Evolutionary conservation across 495 filamentous ascomycete genomes (phyloP).

Genomic region (Pseudomonodictys pantanalensis): DNA sequence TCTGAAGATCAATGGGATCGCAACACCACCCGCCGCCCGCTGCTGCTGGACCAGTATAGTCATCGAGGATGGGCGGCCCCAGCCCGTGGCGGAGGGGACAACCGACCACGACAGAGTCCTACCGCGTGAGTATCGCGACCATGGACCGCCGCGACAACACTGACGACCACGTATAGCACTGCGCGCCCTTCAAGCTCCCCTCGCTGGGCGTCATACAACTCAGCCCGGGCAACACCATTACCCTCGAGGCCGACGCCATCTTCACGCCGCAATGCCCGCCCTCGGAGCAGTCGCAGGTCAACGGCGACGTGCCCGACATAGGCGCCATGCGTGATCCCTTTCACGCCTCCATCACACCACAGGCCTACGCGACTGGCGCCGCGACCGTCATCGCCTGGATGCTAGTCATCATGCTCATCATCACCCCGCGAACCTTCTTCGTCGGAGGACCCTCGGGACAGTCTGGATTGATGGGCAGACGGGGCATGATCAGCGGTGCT

Average conservation of each 20-base stretch:
- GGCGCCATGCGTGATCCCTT: slow-evolving; percentile 77
- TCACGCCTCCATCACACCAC: slow-evolving; percentile 85
- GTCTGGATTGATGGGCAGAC: slow-evolving; percentile 72
- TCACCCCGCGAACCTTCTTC: slow-evolving; percentile 85
- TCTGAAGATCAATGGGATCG: slow-evolving; percentile 19
- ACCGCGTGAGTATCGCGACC: slow-evolving; percentile 11
- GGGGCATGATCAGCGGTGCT: slow-evolving; percentile 79
- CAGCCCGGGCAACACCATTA: slow-evolving; percentile 35
- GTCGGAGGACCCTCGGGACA: slow-evolving; percentile 66
- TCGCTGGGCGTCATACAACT: slow-evolving; percentile 39
- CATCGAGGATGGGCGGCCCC: slow-evolving; percentile 19
- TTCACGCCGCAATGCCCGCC: slow-evolving; percentile 44
- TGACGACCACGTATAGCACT: slow-evolving; percentile 34
- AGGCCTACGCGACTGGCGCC: slow-evolving; percentile 86
- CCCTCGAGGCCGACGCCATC: slow-evolving; percentile 40
- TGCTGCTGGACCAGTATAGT: slow-evolving; percentile 30
- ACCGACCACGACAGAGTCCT: slow-evolving; percentile 20
- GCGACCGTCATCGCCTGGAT: slow-evolving; percentile 90
- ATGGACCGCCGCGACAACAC: not conserved
- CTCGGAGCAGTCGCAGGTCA: slow-evolving; percentile 2
- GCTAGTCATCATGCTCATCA: slow-evolving; percentile 89
- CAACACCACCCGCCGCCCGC: not conserved
- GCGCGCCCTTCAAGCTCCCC: slow-evolving; percentile 45
- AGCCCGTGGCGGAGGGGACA: slow-evolving; percentile 20
- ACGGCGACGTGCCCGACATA: slow-evolving; percentile 33